A percentile compares a stretch with the other conserved stretches of the same genome.
Evolutionary conservation across 371 early-diverging fungal species (phyloP).

Genomic region (Chytridiales sp.): DNA sequence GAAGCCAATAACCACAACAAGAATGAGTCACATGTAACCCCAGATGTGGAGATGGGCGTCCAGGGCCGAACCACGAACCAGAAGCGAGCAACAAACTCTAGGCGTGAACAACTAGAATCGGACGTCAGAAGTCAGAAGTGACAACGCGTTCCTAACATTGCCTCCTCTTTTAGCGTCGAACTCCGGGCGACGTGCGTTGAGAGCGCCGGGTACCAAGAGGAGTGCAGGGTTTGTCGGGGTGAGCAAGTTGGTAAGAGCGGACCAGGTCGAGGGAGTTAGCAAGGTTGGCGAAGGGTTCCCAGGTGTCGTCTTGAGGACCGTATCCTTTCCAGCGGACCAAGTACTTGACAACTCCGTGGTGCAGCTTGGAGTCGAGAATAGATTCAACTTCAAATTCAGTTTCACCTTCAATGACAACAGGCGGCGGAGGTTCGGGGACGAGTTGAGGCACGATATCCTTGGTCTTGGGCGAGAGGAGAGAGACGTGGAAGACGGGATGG

Average conservation of each 20-base stretch:
- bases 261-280: background rate
- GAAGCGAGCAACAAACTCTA: no score
- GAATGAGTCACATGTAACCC: no score
- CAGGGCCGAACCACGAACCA: no score
- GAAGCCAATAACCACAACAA: no score
- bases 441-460: background rate
- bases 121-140: no score
- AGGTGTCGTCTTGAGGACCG: background rate
- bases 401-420: constrained; percentile 18
- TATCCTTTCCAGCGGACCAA: constrained; percentile 8
- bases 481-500: constrained; percentile 10
- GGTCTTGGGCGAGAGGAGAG: constrained; percentile 9
- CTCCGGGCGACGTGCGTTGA: no score
- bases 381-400: constrained; percentile 14
- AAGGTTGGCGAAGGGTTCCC: background rate
- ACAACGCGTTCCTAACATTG: constrained; percentile 11
- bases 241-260: background rate
- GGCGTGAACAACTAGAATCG: no score
- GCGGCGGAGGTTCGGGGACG: constrained; percentile 10
- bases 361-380: constrained; percentile 15
- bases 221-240: background rate
- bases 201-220: background rate
- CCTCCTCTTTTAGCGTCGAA: constrained; percentile 7
- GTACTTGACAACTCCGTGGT: constrained; percentile 2
- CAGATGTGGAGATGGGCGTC: no score